A percentile compares a stretch with the other conserved stretches of the same genome.
Evolutionary conservation across 352 stramenopile genomes (phyloP).

Genomic region (Pythium oligandrum): DNA sequence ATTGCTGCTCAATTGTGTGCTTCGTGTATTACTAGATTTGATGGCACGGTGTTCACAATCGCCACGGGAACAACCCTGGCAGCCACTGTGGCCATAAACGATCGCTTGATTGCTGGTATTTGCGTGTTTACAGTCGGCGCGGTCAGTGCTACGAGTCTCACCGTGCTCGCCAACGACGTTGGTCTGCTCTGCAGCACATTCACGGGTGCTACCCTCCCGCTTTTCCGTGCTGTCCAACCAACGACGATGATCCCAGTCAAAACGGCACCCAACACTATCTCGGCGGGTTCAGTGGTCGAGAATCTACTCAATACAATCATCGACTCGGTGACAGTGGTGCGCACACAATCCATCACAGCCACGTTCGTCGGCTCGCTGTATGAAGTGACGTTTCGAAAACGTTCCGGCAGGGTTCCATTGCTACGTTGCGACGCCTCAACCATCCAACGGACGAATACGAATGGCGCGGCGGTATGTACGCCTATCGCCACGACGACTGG

Average conservation of each 20-base stretch:
- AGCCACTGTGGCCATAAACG: slow-evolving; percentile 7
- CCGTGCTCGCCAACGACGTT: slow-evolving; percentile 33
- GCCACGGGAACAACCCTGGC: slow-evolving; percentile 12
- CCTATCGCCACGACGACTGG: slow-evolving; percentile 36
- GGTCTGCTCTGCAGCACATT: slow-evolving; percentile 54
- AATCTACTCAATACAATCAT: slow-evolving; percentile 44
- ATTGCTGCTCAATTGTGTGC: slow-evolving; percentile 27
- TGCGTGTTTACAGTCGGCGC: slow-evolving; percentile 53
- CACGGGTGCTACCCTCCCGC: slow-evolving; percentile 17
- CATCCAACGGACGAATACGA: slow-evolving; percentile 29
- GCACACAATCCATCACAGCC: slow-evolving; percentile 26
- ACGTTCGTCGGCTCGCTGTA: slow-evolving; percentile 61
- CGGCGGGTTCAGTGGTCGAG: slow-evolving; percentile 30
- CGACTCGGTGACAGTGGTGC: slow-evolving; percentile 42
- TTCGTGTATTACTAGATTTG: slow-evolving; percentile 63
- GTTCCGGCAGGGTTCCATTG: slow-evolving; percentile 52
- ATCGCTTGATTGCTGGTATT: slow-evolving; percentile 41
- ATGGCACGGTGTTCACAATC: slow-evolving; percentile 48
- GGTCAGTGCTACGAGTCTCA: slow-evolving; percentile 29
- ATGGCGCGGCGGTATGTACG: slow-evolving; percentile 19
- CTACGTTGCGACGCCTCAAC: slow-evolving; percentile 31
- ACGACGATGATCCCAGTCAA: slow-evolving; percentile 40
- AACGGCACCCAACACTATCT: slow-evolving; percentile 27
- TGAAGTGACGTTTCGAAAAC: slow-evolving; percentile 53
- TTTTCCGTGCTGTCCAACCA: slow-evolving; percentile 62